These are phyloP conservation scores for Populus hybrid DNA, from an alignment of 441 rosid species.

Conservation along the genomic window DNA sequence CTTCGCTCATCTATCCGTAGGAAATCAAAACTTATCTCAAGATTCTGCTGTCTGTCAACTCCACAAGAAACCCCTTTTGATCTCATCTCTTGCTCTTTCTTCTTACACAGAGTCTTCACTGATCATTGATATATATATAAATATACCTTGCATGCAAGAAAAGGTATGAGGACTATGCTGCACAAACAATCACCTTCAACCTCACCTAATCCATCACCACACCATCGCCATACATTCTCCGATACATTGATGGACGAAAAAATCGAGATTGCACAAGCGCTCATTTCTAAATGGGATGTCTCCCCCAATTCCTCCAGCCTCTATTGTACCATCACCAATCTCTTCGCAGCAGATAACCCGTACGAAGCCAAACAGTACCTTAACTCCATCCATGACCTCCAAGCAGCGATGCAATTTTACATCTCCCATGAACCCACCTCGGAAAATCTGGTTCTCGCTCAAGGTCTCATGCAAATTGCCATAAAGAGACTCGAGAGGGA, in stretches of 20 bases:
- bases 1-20: not conserved
- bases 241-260: conserved; percentile 42
- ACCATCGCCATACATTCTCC: conserved; percentile 39
- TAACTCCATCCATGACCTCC: conserved; percentile 38
- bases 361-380: conserved; percentile 50
- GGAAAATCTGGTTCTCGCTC: conserved; percentile 47
- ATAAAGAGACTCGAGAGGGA: conserved; percentile 68
- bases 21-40: not conserved
- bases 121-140: not conserved
- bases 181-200: conserved; percentile 27
- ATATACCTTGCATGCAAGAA: not conserved
- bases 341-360: conserved; percentile 39
- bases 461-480: conserved; percentile 58
- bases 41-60: not conserved
- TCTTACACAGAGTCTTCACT: not conserved
- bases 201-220: conserved; percentile 34
- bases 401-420: conserved; percentile 45
- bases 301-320: conserved; percentile 6
- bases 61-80: not conserved
- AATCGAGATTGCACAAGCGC: conserved; percentile 32
- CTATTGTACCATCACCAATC: conserved; percentile 27
- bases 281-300: conserved; percentile 44
- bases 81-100: not conserved
- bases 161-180: conserved; percentile 29
- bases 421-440: conserved; percentile 29